Percentiles rank a stretch among this genome's conserved stretches.
Conservation (phyloP, 202 grass and related monocot genomes). For the Musa balbisiana region DNA sequence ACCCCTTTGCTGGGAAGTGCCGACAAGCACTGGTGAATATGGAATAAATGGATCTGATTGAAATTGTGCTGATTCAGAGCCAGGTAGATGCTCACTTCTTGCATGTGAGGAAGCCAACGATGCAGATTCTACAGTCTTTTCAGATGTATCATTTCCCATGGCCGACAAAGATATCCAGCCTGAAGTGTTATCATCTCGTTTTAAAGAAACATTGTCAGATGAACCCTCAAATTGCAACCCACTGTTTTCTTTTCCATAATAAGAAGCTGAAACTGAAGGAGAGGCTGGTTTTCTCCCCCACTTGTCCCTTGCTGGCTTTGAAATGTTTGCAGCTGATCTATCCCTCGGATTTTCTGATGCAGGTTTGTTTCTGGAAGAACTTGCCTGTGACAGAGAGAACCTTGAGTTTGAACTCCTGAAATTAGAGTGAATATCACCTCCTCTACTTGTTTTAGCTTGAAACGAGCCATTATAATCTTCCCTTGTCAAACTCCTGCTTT, state of each 20-base stretch:
- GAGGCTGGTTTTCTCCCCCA: constrained; percentile 56
- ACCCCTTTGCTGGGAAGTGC: constrained; percentile 49
- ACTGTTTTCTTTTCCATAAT: constrained; percentile 36
- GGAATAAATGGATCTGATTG: constrained; percentile 52
- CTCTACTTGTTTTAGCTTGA: constrained; percentile 47
- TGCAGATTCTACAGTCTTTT: not conserved
- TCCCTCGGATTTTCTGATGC: constrained; percentile 42
- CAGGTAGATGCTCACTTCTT: not conserved
- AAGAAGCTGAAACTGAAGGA: constrained; percentile 23
- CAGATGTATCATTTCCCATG: constrained; percentile 20
- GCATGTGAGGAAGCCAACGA: not conserved
- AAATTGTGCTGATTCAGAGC: constrained; percentile 8
- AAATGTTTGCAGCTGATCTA: constrained; percentile 39
- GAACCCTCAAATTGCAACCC: constrained; percentile 49
- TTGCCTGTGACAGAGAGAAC: constrained; percentile 27
- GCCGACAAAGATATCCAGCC: constrained; percentile 37
- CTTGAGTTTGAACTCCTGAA: constrained; percentile 22
- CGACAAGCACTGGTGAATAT: constrained; percentile 45
- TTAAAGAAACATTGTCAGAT: constrained; percentile 32
- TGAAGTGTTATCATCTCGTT: constrained; percentile 36
- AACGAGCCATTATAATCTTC: constrained; percentile 41
- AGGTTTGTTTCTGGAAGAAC: constrained; percentile 48
- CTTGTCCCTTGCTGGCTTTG: constrained; percentile 49
- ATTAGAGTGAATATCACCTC: constrained; percentile 32
- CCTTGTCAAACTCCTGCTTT: constrained; percentile 30